Evolutionary conservation across 305 asterid species (phyloP), one percentile per base, ranked within the genome.

Genomic region (Fraxinus platypoda): DNA sequence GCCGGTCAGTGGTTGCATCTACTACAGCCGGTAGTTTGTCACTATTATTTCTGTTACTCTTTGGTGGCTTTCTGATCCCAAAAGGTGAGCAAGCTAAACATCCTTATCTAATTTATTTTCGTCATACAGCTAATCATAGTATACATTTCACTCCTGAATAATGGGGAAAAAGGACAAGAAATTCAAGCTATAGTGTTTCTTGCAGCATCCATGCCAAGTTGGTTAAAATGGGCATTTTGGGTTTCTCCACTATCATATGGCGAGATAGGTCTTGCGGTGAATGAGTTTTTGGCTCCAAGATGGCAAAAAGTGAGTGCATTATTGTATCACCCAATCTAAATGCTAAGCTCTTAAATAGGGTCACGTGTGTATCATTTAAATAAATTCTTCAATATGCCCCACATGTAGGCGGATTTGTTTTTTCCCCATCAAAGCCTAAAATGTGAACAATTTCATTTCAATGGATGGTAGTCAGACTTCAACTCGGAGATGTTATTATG

Each of bases 221-320:
- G 98, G 98, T 85, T 95, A 81, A 87, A 89, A 85, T 95, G 98
- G 98, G 95, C 89, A 35, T 93, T 89, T 84, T 95, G 98, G 98
- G 76, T 91, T 83, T 92, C 95, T 81, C 98, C 98, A 11, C 17
- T 95, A 79, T 88, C 98, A 6, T 95, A 95, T 83, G 97, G 94
- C 59, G 93, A 92, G 90, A 89, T 93, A 73, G 98, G 91, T 80
- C 92, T 95, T 85, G 80, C 93, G 1, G 77, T 86, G 17, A 95
- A 92, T 81, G 98, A 93, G 84, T 95, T 95, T 86, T 90, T 85
- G 11, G 88, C 98, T 71, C 93, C 96, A 72, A 85, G 98, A 78
- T 94, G 98, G 98, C 91, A 91, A 84, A 87, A 90, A 88, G 98
- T 94, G 81, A 85, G 87, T 26, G 46, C 73, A 43, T 80, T 62